Evolutionary conservation across 371 early-diverging fungal species (phyloP), one percentile per base, ranked within the genome.

Genomic region (Fennellomyces sp.): DNA sequence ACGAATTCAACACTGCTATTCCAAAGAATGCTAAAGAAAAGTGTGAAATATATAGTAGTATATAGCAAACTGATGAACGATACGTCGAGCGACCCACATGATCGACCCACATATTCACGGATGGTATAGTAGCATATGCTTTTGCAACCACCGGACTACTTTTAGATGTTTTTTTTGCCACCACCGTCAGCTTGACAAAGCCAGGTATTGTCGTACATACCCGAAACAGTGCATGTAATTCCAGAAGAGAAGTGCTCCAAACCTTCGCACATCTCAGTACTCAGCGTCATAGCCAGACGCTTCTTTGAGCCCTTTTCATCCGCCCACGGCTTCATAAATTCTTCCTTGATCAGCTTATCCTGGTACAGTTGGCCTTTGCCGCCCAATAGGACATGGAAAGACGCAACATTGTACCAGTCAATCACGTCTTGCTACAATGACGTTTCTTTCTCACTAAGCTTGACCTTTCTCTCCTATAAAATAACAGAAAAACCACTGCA

Each of bases 31-130:
- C n/a, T n/a, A n/a, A n/a, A n/a, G n/a, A n/a, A n/a, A n/a, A n/a
- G n/a, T n/a, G n/a, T n/a, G n/a, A n/a, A n/a, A n/a, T n/a, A n/a
- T n/a, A n/a, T n/a, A n/a, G n/a, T n/a, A n/a, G n/a, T n/a, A n/a
- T n/a, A n/a, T n/a, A n/a, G n/a, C n/a, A n/a, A n/a, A n/a, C n/a
- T n/a, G n/a, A n/a, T n/a, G n/a, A n/a, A n/a, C 11, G 11, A 36
- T n/a, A n/a, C 10, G 11, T 11, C 19, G 17, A 17, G 5, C 12
- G 17, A 12, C 55, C 65, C 63, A 91, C 91, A 61, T 93, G 93
- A 71, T 93, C 93, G 66, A 92, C 93, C 78, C 88, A 82, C 75
- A 89, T 88, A 58, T 89, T 88, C 27, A 85, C n/a, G n/a, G n/a
- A n/a, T n/a, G n/a, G n/a, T n/a, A n/a, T n/a, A n/a, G n/a, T n/a